These are phyloP conservation scores for Pseudocercospora fuligena DNA, from an alignment of 2,329 filamentous ascomycete species.

Conservation along the genomic window DNA sequence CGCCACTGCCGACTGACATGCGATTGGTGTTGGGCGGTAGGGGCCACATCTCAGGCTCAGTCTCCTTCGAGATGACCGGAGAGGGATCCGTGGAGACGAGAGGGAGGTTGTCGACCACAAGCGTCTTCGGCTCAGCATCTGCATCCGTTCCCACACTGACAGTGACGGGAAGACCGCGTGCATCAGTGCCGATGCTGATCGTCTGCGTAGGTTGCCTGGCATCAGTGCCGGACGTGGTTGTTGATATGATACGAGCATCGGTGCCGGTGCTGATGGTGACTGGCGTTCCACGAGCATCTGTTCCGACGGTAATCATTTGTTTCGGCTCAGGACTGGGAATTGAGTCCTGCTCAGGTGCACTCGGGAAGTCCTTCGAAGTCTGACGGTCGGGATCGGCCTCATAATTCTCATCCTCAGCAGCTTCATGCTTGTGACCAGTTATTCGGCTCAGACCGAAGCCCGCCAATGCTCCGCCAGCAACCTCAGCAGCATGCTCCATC, in stretches of 20 bases:
- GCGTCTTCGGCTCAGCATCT: slow-evolving; percentile 12
- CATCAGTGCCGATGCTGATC: slow-evolving; percentile 23
- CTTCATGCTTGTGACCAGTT: slow-evolving; percentile 16
- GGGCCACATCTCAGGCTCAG: slow-evolving; percentile 36
- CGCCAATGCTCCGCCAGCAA: slow-evolving; percentile 40
- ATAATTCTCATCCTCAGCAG: not conserved
- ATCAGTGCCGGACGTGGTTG: slow-evolving; percentile 20
- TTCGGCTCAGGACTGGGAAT: not conserved
- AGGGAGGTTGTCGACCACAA: slow-evolving; percentile 16
- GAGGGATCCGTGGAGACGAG: slow-evolving; percentile 25
- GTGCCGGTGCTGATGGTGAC: slow-evolving; percentile 20
- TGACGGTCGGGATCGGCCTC: not conserved
- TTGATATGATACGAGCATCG: slow-evolving; percentile 22
- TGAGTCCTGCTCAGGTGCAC: not conserved
- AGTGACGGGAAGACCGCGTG: slow-evolving; percentile 14
- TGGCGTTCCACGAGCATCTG: slow-evolving; percentile 20
- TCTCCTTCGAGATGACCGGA: slow-evolving; percentile 48
- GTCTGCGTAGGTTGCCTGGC: slow-evolving; percentile 11
- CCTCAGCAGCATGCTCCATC: slow-evolving; percentile 34
- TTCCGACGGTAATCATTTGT: slow-evolving; percentile 20
- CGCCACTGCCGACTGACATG: not conserved
- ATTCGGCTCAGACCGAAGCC: slow-evolving; percentile 42
- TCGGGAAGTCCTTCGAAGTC: not conserved
- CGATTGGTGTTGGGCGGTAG: slow-evolving; percentile 11
- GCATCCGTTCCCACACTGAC: slow-evolving; percentile 17